Base-by-base conservation (phyloP, 2,329 filamentous ascomycete genomes). In the Colletotrichum tamarilloi region DNA sequence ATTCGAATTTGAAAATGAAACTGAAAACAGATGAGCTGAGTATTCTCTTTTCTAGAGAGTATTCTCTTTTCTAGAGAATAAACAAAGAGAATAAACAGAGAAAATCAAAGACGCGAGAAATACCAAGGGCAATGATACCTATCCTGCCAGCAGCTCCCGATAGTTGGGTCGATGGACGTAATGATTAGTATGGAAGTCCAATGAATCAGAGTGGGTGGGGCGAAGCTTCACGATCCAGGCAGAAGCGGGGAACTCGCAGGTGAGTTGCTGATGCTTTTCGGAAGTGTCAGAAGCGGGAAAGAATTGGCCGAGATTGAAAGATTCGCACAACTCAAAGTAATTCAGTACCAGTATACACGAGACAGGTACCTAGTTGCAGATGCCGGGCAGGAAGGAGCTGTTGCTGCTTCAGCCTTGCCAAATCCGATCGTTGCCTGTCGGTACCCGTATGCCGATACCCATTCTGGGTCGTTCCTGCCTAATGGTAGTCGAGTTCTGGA, bases 171-270 rank as follows among this genome's bases (percentile, higher is more conserved):
- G 22, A 5, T 14, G 9, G 22, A n/a, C 19, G 35, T 28, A 22
- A 28, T 26, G 32, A 16, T 28, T 9, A 22, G 9, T 32, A 32
- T 32, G 32, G 32, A 35, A 46, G 24, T n/a, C 19, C 2, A 28
- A 7, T 5, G 52, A 38, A 56, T 56, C 53, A 14, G 4, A 28
- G 26, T 11, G 11, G 32, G 62, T 65, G 62, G 62, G 32, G 30
- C 62, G 62, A 56, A 56, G 49, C 52, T 65, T 28, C 42, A 56
- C 38, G 62, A 32, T 65, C 62, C n/a, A 65, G 62, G 62, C 62
- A 65, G 62, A 65, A 65, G 62, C 62, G 62, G 62, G 62, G 62
- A 55, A 56, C 22, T n/a, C n/a, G 30, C 5, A 62, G 24, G 58
- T 49, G 16, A 49, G 19, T 49, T 49, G 42, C 16, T n/a, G 16